Evolutionary conservation across 1,139 yeast species (phyloP).

Genomic region (Sugiyamaella pinicola): DNA sequence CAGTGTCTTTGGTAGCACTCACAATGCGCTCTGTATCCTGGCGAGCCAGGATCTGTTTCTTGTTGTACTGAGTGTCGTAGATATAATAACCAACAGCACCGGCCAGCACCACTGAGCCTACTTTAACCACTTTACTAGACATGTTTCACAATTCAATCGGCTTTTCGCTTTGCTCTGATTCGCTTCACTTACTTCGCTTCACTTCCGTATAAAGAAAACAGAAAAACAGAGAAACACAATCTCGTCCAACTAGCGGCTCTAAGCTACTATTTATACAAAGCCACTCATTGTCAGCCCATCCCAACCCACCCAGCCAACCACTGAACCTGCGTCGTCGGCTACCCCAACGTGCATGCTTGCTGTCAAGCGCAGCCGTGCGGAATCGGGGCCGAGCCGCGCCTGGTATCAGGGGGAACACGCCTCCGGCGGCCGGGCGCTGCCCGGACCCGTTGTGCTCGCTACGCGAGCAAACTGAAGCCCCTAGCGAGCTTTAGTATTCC

Average conservation of each 20-base stretch:
- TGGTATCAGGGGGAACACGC: too few species aligned
- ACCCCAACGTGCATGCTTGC: neutral
- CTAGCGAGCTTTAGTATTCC: neutral
- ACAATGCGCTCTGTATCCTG: conserved; percentile 31
- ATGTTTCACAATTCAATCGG: neutral
- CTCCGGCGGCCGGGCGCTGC: neutral
- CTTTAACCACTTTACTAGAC: conserved; percentile 23
- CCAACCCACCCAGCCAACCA: neutral
- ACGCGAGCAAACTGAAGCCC: neutral
- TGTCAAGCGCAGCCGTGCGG: neutral
- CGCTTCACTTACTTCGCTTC: too few species aligned
- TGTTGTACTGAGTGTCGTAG: conserved; percentile 41
- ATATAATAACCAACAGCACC: conserved; percentile 47
- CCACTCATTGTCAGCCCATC: neutral
- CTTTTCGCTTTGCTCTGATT: neutral
- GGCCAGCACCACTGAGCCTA: conserved; percentile 37
- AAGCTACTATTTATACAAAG: neutral
- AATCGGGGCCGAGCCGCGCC: neutral
- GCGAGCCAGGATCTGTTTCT: conserved; percentile 34
- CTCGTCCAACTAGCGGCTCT: neutral
- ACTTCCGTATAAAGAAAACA: too few species aligned
- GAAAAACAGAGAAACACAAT: too few species aligned
- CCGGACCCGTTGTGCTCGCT: conserved; percentile 1
- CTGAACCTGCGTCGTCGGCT: neutral
- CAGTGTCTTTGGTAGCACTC: conserved; percentile 20